Percentiles rank a stretch among this genome's conserved stretches.
Evolutionary conservation across 331 rosid species (phyloP).

Genomic region (Malus hybrid): DNA sequence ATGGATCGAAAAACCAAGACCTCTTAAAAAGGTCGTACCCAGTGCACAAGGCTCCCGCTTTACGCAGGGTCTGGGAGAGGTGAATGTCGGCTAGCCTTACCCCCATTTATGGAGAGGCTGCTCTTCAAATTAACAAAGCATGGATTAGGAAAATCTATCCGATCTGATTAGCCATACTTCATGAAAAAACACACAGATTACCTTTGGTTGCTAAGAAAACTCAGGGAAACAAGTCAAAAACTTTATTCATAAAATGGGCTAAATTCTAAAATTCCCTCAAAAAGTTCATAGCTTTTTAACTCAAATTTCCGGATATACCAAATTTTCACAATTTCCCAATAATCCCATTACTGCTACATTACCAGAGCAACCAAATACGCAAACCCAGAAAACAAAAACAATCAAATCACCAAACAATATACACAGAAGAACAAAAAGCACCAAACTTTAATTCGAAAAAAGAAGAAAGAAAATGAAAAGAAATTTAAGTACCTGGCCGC

Average conservation of each 20-base stretch:
- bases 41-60: too few species aligned
- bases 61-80: too few species aligned
- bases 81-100: too few species aligned
- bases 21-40: too few species aligned
- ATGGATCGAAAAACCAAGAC: background rate
- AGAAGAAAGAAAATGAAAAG: background rate
- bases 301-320: background rate
- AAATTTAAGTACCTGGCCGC: slow-evolving; percentile 69
- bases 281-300: background rate
- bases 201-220: background rate
- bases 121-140: background rate
- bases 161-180: background rate
- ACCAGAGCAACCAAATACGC: background rate
- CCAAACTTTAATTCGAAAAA: background rate
- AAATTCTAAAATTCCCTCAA: background rate
- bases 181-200: background rate
- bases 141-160: too few species aligned
- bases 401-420: background rate
- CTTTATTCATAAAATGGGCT: background rate
- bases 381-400: background rate
- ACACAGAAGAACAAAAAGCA: background rate
- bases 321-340: background rate
- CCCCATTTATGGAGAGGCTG: too few species aligned
- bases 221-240: background rate
- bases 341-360: background rate